A percentile compares a stretch with the other conserved stretches of the same genome.
Conservation (phyloP, 2,329 filamentous ascomycete species). For the Aspergillus intermedius region DNA sequence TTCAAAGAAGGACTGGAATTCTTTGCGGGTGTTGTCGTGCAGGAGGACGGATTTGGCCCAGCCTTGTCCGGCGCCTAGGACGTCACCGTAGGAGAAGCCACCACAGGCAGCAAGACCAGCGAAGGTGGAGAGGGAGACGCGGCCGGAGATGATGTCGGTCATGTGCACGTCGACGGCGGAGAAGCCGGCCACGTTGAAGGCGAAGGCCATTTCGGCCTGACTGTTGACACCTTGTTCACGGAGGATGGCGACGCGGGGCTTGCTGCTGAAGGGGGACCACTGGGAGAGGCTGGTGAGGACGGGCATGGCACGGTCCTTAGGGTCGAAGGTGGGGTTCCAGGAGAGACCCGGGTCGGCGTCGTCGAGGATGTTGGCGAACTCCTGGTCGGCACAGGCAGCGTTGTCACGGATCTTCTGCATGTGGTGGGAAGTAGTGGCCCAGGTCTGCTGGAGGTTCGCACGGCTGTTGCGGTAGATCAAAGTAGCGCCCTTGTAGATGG, state of each 20-base stretch:
- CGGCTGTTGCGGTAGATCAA: slow-evolving; percentile 65
- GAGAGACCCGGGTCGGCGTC: slow-evolving; percentile 72
- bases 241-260: slow-evolving; percentile 80
- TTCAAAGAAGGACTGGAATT: slow-evolving; percentile 80
- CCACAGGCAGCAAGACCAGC: slow-evolving; percentile 89
- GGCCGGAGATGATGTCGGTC: slow-evolving; percentile 77
- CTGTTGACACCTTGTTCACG: slow-evolving; percentile 95
- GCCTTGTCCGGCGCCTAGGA: slow-evolving; percentile 88
- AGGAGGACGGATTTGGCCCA: slow-evolving; percentile 93
- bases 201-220: slow-evolving; percentile 95
- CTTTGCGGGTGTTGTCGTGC: slow-evolving; percentile 65
- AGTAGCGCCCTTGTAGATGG: slow-evolving; percentile 64
- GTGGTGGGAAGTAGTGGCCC: slow-evolving; percentile 80
- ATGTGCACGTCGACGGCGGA: slow-evolving; percentile 92
- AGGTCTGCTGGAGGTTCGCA: slow-evolving; percentile 72
- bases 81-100: slow-evolving; percentile 91
- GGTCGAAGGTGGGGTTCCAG: slow-evolving; percentile 76
- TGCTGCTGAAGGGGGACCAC: slow-evolving; percentile 51
- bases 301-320: slow-evolving; percentile 68
- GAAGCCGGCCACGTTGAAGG: slow-evolving; percentile 86
- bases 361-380: slow-evolving; percentile 69
- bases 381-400: slow-evolving; percentile 74
- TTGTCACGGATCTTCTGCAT: slow-evolving; percentile 92
- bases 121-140: slow-evolving; percentile 74
- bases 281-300: slow-evolving; percentile 56